A percentile compares a stretch with the other conserved stretches of the same genome.
These are phyloP conservation scores for Fusarium odoratissimum DNA, from an alignment of 2,329 filamentous ascomycete species.

Conservation along the genomic window DNA sequence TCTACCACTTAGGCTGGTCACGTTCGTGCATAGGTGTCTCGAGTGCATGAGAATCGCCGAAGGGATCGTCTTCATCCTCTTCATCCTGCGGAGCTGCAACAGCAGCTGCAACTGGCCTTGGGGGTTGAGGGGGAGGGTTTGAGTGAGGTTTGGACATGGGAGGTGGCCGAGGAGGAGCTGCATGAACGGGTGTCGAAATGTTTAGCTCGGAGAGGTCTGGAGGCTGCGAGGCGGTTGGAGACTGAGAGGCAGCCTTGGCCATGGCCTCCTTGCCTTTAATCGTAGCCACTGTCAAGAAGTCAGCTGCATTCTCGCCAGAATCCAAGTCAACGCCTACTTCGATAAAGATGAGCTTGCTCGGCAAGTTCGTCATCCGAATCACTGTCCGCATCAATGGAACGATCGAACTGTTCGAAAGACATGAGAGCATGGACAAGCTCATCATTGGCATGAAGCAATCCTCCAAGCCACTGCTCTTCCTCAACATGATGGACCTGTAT, in stretches of 20 bases:
- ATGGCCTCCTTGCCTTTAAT: constrained; percentile 62
- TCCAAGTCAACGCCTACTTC: constrained; percentile 58
- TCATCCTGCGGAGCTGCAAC: constrained; percentile 66
- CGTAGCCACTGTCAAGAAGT: constrained; percentile 60
- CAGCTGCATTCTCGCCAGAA: constrained; percentile 23
- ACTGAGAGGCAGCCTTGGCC: constrained; percentile 53
- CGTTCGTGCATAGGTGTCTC: constrained; percentile 49
- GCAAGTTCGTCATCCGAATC: constrained; percentile 76
- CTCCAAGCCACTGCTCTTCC: constrained; percentile 90
- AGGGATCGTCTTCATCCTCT: constrained; percentile 87
- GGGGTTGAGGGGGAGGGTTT: constrained; percentile 33
- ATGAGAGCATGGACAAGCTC: constrained; percentile 94
- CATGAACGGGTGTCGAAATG: constrained; percentile 56
- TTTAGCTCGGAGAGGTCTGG: constrained; percentile 60
- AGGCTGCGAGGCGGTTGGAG: constrained; percentile 54
- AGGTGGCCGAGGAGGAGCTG: constrained; percentile 56
- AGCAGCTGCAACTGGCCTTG: constrained; percentile 21
- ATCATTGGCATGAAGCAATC: constrained; percentile 92
- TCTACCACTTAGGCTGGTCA: constrained; percentile 49
- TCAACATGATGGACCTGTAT: constrained; percentile 86
- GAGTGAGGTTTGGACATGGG: constrained; percentile 42
- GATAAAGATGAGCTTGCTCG: constrained; percentile 73
- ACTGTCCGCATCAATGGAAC: constrained; percentile 80
- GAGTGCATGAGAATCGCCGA: constrained; percentile 83
- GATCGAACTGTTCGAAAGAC: constrained; percentile 93